Base-by-base conservation (phyloP, 768 basidiomycete genomes). In the Exsudoporus frostii region DNA sequence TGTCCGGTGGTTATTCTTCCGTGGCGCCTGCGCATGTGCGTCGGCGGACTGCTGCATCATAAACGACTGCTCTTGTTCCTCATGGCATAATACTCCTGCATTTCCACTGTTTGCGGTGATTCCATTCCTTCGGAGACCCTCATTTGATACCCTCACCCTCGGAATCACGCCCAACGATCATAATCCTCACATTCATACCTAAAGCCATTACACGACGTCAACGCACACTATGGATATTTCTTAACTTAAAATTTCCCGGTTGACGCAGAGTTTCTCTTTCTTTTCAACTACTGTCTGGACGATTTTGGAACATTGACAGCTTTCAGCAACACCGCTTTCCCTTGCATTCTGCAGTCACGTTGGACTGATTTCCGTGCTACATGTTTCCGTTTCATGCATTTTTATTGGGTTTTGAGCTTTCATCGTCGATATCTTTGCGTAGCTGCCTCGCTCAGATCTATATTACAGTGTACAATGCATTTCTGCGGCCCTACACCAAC, bases 111-210 rank as follows among this genome's bases (percentile, higher is more conserved):
- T 45, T 44, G 27, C 53, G 45, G 54, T 54, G 45, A 51, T 50
- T 25, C 32, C 65, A 50, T 45, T 65, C 67, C 44, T 54, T 58
- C 8, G 44, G 51, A 56, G 52, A 59, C 63, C 55, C 49, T 63
- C 63, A 57, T 59, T 62, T 57, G 56, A 71, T 71, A 69, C 63
- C 67, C 58, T 48, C 45, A 60, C 24, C 49, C 48, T 45, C 53
- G 54, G 57, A 66, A 54, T 25, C 37, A 55, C 48, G 20, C 32
- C 17, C 59, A 55, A 51, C 25, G 49, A 55, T 53, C 45, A 56
- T 39, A 54, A 46, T 48, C 50, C n/a, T 56, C 53, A 55, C 51
- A 57, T 19, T 51, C 63, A 60, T 57, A 53, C 55, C 32, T 53
- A 50, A 56, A 50, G 34, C 36, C 54, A 55, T 33, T 48, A 50